Evolutionary conservation across 768 basidiomycete species (phyloP).

Genomic region (Russula sp.): DNA sequence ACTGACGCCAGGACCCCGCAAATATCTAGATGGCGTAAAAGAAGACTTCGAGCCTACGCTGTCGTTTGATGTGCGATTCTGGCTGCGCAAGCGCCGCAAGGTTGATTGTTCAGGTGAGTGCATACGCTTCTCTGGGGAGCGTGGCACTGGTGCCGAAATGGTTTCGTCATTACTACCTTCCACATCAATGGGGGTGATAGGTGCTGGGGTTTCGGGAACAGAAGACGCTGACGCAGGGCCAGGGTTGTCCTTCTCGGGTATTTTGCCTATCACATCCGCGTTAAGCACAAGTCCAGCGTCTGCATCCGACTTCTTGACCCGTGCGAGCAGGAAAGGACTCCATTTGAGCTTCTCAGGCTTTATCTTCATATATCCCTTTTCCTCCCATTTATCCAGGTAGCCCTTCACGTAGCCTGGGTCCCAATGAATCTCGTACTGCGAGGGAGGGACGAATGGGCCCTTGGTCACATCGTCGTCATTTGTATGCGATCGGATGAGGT

Average conservation of each 20-base stretch:
- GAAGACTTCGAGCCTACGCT: not conserved
- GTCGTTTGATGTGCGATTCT: conserved; percentile 1
- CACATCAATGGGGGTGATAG: conserved; percentile 14
- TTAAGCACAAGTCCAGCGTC: conserved; percentile 10
- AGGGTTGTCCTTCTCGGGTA: conserved; percentile 13
- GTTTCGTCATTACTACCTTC: conserved; percentile 9
- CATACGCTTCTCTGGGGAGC: conserved; percentile 18
- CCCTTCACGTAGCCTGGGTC: conserved; percentile 56
- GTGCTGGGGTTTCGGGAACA: conserved; percentile 18
- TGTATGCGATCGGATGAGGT: conserved; percentile 46
- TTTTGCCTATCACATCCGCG: conserved; percentile 4
- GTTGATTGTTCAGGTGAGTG: conserved; percentile 7
- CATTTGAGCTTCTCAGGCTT: conserved; percentile 86
- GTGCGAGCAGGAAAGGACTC: conserved; percentile 81
- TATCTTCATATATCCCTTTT: conserved; percentile 69
- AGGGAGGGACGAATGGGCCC: conserved; percentile 53
- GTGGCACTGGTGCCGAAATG: conserved; percentile 5
- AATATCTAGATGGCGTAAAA: conserved; percentile 14
- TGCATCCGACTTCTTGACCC: conserved; percentile 30
- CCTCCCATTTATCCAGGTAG: conserved; percentile 62
- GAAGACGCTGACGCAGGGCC: conserved; percentile 13
- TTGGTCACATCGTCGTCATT: conserved; percentile 44
- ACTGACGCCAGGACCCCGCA: conserved; percentile 16
- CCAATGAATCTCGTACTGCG: conserved; percentile 69
- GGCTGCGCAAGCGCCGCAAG: conserved; percentile 17